These are phyloP conservation scores for Mallotus nudiflorus DNA, from an alignment of 345 rosid species.

Conservation along the genomic window DNA sequence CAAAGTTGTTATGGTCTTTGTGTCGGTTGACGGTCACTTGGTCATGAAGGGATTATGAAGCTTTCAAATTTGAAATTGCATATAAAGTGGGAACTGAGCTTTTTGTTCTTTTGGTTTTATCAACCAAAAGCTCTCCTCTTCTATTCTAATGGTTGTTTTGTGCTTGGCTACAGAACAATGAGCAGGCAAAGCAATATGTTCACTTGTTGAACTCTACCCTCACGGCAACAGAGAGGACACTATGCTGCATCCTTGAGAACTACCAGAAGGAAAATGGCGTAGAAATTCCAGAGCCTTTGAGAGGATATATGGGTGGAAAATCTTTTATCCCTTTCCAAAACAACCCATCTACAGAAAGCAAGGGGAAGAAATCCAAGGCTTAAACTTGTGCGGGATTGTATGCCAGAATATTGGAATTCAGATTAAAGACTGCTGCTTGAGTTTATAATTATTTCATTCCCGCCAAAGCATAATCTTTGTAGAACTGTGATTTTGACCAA, in stretches of 20 bases:
- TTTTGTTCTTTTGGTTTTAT: neutral
- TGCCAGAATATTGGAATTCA: no score
- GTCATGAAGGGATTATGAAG: neutral
- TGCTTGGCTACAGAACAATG: conserved; percentile 59
- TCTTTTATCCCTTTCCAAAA: conserved; percentile 72
- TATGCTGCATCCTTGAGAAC: conserved; percentile 92
- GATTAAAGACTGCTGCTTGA: no score
- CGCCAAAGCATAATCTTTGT: no score
- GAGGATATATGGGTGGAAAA: conserved; percentile 68
- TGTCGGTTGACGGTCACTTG: no score
- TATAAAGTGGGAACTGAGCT: neutral
- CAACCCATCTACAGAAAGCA: conserved; percentile 12
- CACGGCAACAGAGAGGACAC: conserved; percentile 90
- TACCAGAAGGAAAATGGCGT: conserved; percentile 83
- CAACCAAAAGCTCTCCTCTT: neutral
- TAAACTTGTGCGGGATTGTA: neutral
- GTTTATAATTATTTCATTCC: no score
- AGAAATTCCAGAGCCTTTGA: conserved; percentile 70
- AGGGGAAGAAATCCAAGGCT: conserved; percentile 29
- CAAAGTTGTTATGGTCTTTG: no score
- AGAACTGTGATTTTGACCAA: no score
- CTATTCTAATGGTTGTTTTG: neutral
- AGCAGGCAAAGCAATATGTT: conserved; percentile 73
- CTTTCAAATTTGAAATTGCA: neutral
- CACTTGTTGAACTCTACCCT: conserved; percentile 92